Base-by-base conservation (phyloP, 2,329 filamentous ascomycete species). In the Aureobasidium sp. region DNA sequence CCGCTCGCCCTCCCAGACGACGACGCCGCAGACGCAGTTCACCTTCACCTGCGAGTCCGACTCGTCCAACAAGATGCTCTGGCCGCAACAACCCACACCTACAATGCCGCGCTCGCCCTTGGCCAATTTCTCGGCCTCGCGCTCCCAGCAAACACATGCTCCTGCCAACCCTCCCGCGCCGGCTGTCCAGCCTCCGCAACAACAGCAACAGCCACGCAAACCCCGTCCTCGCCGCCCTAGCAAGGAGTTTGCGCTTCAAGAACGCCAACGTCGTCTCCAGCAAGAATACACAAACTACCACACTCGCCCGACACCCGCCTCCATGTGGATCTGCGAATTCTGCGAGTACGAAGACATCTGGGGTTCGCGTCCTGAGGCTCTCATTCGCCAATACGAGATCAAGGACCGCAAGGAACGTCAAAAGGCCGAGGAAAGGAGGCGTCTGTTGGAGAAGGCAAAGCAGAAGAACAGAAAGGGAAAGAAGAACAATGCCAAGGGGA, bases 341-440 rank as follows among this genome's bases (percentile, higher is more conserved):
- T 99, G 94, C 78, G 94, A 99, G 74, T 99, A 97, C 71, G 93
- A 97, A 75, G 85, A 85, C 58, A 97, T 99, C 54, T 97, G 96
- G 72, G 93, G 93, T n/a, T 82, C 82, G 58, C 89, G 89, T 2
- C 94, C 94, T 0, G 82, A 85, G 68, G 91, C 91, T 54, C 77
- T 99, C 60, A 95, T 97, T 65, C 85, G 90, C 44, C 86, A 91
- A 65, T 99, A 97, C 71, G 94, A 99, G 76, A 89, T 93, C 72
- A 97, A 96, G 73, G 94, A 97, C 71, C 86, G 91, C 39, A 88
- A 89, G 64, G 86, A 90, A 71, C 87, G 91, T 53, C 90, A 90
- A 69, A 85, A 92, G 66, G 81, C 93, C 67, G 90, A 89, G n/a
- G 91, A 97, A 74, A 89, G 93, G 70, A 85, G 88, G 64, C 82